Evolutionary conservation across 768 basidiomycete species (phyloP), one percentile per base, ranked within the genome.

Genomic region (Psilocybe cyanescens): DNA sequence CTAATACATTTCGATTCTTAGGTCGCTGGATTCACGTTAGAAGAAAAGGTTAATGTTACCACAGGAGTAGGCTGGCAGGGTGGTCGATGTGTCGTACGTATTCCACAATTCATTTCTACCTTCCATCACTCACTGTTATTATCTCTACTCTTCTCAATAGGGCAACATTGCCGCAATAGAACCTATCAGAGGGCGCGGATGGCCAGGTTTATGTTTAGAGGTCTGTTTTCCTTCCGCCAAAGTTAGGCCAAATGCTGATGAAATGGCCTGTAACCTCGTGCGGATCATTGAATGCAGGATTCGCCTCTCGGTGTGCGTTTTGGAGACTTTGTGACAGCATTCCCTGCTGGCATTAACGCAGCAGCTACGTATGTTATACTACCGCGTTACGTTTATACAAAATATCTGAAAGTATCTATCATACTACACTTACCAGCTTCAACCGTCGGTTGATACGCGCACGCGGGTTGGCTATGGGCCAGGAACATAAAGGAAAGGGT

Each of bases 401-500:
- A 30, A 37, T 37, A 6, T 54, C 68, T 17, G 62, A 44, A 19
- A 50, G 24, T 44, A 12, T 31, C 49, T 33, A 19, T 58, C 24
- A 3, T 35, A 19, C 62, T 19, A 33, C 14, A 30, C 37, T 31
- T 5, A 16, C 5, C 54, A 89, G 89, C 35, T 94, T 85, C 76
- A 93, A 94, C 66, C 91, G 90, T 45, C 79, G 81, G 8, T 79
- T 97, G 33, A 87, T 97, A 58, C 90, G 94, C 55, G 75, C 78
- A 14, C 87, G 95, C 29, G 95, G 92, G 2, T 69, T 85, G 3
- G 87, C 84, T 45, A 90, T 97, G 86, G 95, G 94, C 17, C 69
- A 80, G 57, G 96, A 99, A 72, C 90, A 92, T 75, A 81, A 81
- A 58, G 87, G 85, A 29, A 95, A 96, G 70, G 96, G 96, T 24